Evolutionary conservation across 768 basidiomycete genomes (phyloP).

Genomic region (Amanita phalloides): DNA sequence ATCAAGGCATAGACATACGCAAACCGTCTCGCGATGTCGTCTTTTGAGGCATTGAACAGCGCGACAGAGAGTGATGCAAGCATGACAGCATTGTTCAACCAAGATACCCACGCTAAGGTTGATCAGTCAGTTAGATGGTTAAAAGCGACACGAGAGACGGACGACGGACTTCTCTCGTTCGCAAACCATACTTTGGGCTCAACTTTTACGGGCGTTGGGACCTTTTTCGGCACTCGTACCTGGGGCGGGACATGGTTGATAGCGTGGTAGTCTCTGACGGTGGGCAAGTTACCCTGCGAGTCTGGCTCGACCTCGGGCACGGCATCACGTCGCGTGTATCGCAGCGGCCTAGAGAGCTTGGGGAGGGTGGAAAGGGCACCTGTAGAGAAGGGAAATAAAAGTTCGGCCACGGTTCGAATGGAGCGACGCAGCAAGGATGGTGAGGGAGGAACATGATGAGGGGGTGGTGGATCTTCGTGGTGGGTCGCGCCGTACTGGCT

Average conservation of each 20-base stretch:
- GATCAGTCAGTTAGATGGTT: neutral
- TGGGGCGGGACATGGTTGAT: slow-evolving; percentile 54
- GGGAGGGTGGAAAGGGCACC: slow-evolving; percentile 45
- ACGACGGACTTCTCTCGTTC: slow-evolving; percentile 73
- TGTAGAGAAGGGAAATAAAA: slow-evolving; percentile 60
- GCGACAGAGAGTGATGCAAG: slow-evolving; percentile 80
- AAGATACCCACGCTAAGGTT: slow-evolving; percentile 76
- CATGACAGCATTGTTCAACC: slow-evolving; percentile 79
- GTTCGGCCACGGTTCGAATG: slow-evolving; percentile 26
- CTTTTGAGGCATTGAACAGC: slow-evolving; percentile 79
- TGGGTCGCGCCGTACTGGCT: neutral
- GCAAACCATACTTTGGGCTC: slow-evolving; percentile 98
- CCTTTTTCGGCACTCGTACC: slow-evolving; percentile 74
- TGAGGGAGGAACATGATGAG: neutral
- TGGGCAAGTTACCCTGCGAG: slow-evolving; percentile 41
- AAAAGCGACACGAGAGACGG: neutral
- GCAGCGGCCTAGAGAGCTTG: slow-evolving; percentile 26
- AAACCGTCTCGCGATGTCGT: slow-evolving; percentile 61
- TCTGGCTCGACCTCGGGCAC: slow-evolving; percentile 53
- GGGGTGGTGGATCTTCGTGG: neutral
- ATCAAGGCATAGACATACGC: slow-evolving; percentile 78
- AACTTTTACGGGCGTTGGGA: slow-evolving; percentile 72
- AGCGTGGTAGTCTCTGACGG: slow-evolving; percentile 64
- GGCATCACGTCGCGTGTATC: slow-evolving; percentile 61
- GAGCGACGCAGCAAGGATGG: slow-evolving; percentile 6